phyloP scores from a whole-genome alignment of 1,284 basidiomycete genomes.

The Chondrostereum purpureum region DNA sequence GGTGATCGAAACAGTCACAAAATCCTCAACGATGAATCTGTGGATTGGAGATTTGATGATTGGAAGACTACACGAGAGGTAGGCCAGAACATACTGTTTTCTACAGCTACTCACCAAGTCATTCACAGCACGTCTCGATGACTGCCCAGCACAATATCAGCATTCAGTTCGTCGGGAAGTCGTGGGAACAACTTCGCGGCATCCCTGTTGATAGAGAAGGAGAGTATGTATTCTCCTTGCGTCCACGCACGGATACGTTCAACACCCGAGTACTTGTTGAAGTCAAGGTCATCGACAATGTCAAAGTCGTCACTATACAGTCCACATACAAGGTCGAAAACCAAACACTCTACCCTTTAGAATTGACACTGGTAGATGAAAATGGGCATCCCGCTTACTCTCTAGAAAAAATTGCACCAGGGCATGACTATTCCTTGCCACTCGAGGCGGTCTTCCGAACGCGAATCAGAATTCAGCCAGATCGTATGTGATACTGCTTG shows the following conservation, averaged over 20 bases:
- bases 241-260: constrained; percentile 73
- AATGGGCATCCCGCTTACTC: constrained; percentile 77
- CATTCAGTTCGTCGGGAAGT: constrained; percentile 78
- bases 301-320: constrained; percentile 92
- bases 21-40: constrained; percentile 66
- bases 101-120: constrained; percentile 6
- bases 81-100: constrained; percentile 14
- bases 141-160: constrained; percentile 80
- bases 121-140: constrained; percentile 64
- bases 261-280: constrained; percentile 86
- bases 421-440: constrained; percentile 86
- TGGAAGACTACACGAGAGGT: constrained; percentile 94
- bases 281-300: constrained; percentile 86
- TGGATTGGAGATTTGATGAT: constrained; percentile 98
- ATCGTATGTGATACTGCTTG: constrained; percentile 54
- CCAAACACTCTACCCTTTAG: constrained; percentile 86
- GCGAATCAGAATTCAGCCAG: constrained; percentile 84
- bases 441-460: constrained; percentile 87
- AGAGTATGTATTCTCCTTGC: constrained; percentile 83
- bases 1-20: constrained; percentile 45
- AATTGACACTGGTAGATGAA: constrained; percentile 87
- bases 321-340: constrained; percentile 95
- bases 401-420: constrained; percentile 81
- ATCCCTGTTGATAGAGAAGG: constrained; percentile 95
- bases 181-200: constrained; percentile 87